Percentiles rank a stretch among this genome's conserved stretches.
These are phyloP conservation scores for Halophytophthora polymorphica DNA, from an alignment of 352 stramenopile species.

Conservation along the genomic window DNA sequence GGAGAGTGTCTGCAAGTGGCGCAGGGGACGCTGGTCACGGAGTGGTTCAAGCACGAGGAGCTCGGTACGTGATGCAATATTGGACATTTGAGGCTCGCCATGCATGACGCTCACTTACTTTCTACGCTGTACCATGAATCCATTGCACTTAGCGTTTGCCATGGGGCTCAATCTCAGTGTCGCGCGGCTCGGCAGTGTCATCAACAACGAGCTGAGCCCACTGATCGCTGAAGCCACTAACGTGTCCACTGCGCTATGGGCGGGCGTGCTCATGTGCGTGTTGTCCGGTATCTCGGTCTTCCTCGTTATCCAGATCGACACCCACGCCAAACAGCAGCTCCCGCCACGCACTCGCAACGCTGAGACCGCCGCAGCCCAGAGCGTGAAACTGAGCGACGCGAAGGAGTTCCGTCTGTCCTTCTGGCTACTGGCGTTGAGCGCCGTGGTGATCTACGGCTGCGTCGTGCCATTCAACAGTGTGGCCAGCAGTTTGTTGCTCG, in stretches of 20 bases:
- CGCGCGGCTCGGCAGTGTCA: conserved; percentile 85
- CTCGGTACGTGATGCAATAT: conserved; percentile 32
- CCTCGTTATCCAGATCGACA: conserved; percentile 80
- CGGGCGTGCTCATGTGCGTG: conserved; percentile 82
- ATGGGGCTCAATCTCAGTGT: conserved; percentile 92
- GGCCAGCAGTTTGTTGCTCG: conserved; percentile 88
- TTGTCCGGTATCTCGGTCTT: conserved; percentile 65
- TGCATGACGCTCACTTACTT: not conserved
- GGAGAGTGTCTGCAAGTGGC: conserved; percentile 90
- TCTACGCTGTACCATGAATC: not conserved
- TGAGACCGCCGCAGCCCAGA: conserved; percentile 24
- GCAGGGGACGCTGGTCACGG: conserved; percentile 85
- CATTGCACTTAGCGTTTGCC: conserved; percentile 57
- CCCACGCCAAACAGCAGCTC: conserved; percentile 36
- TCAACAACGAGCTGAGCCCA: conserved; percentile 91
- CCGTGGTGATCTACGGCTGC: conserved; percentile 91
- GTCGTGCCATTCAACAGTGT: conserved; percentile 95
- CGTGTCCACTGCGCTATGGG: conserved; percentile 80
- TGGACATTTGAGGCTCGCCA: not conserved
- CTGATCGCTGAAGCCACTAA: conserved; percentile 60
- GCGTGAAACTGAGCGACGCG: conserved; percentile 67
- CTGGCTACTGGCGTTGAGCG: conserved; percentile 90
- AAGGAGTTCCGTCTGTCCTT: conserved; percentile 82
- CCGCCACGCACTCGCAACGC: conserved; percentile 22
- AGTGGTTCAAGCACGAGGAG: conserved; percentile 93